A percentile compares a stretch with the other conserved stretches of the same genome.
Evolutionary conservation across 352 stramenopile genomes (phyloP).

Genomic region (Pythium rishiriense): DNA sequence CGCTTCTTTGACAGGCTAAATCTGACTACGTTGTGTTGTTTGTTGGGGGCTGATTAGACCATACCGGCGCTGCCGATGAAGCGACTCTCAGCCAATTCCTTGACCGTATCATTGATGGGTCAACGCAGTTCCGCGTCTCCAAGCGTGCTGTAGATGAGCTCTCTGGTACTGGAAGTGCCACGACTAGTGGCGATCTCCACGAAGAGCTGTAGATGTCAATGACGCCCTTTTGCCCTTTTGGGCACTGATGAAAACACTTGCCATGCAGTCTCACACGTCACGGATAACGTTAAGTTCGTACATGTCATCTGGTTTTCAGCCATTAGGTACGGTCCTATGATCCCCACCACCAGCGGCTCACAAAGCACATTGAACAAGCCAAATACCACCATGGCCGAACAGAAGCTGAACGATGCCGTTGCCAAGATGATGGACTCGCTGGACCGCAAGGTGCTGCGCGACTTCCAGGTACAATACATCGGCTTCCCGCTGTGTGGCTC

Average conservation of each 20-base stretch:
- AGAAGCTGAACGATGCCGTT: constrained; percentile 82
- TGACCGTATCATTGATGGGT: constrained; percentile 67
- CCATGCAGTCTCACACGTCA: constrained; percentile 7
- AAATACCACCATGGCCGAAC: constrained; percentile 60
- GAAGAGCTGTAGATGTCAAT: constrained; percentile 22
- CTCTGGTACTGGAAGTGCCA: constrained; percentile 20
- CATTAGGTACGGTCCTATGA: constrained; percentile 16
- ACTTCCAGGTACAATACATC: constrained; percentile 51
- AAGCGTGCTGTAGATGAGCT: constrained; percentile 29
- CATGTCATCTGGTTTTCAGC: neutral
- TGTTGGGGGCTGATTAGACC: constrained; percentile 28
- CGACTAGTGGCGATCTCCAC: constrained; percentile 1
- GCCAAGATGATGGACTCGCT: constrained; percentile 83
- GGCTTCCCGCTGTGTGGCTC: neutral
- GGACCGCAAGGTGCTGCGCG: constrained; percentile 70
- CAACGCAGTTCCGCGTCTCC: constrained; percentile 42
- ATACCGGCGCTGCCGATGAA: constrained; percentile 34
- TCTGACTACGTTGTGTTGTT: neutral
- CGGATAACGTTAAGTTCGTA: constrained; percentile 7
- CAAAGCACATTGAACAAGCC: constrained; percentile 3
- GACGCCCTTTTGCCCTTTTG: neutral
- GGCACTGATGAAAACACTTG: neutral
- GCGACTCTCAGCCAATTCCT: constrained; percentile 45
- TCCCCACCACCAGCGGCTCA: constrained; percentile 16
- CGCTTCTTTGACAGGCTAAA: too few relatives aligned